Evolutionary conservation across 345 rosid species (phyloP).

Genomic region (Mallotus nudiflorus): DNA sequence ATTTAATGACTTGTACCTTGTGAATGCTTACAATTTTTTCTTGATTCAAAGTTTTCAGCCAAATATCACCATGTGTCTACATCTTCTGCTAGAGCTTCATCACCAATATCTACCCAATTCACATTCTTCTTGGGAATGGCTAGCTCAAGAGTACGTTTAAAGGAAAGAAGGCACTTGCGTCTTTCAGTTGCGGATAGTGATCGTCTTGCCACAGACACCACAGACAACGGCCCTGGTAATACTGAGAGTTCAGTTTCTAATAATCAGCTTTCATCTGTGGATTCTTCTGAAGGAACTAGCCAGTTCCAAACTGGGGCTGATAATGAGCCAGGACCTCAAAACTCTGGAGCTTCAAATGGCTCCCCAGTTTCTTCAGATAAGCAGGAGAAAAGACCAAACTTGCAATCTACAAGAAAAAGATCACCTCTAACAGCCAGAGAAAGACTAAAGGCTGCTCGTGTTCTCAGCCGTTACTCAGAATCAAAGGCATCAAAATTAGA

Average conservation of each 20-base stretch:
- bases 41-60: slow-evolving; percentile 32
- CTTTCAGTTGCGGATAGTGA: slow-evolving; percentile 47
- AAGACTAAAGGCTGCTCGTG: slow-evolving; percentile 86
- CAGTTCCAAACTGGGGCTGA: slow-evolving; percentile 17
- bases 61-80: slow-evolving; percentile 28
- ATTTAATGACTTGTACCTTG: slow-evolving; percentile 13
- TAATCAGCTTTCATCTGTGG: slow-evolving; percentile 21
- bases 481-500: slow-evolving; percentile 53
- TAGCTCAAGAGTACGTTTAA: slow-evolving; percentile 20
- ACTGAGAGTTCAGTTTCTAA: slow-evolving; percentile 24
- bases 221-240: slow-evolving; percentile 27
- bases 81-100: slow-evolving; percentile 23
- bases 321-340: slow-evolving; percentile 18
- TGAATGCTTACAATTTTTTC: slow-evolving; percentile 21
- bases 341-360: slow-evolving; percentile 40
- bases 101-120: slow-evolving; percentile 18
- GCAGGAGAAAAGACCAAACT: slow-evolving; percentile 10
- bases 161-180: slow-evolving; percentile 29
- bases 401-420: slow-evolving; percentile 34
- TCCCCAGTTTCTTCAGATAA: slow-evolving; percentile 32
- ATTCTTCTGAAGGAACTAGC: slow-evolving; percentile 17
- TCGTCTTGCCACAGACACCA: slow-evolving; percentile 28
- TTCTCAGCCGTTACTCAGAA: slow-evolving; percentile 60
- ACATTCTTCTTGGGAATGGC: slow-evolving; percentile 20
- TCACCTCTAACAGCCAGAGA: slow-evolving; percentile 76